phyloP scores from a whole-genome alignment of 2,329 filamentous ascomycete species.

The Neophaeococcomyces mojaviensis region DNA sequence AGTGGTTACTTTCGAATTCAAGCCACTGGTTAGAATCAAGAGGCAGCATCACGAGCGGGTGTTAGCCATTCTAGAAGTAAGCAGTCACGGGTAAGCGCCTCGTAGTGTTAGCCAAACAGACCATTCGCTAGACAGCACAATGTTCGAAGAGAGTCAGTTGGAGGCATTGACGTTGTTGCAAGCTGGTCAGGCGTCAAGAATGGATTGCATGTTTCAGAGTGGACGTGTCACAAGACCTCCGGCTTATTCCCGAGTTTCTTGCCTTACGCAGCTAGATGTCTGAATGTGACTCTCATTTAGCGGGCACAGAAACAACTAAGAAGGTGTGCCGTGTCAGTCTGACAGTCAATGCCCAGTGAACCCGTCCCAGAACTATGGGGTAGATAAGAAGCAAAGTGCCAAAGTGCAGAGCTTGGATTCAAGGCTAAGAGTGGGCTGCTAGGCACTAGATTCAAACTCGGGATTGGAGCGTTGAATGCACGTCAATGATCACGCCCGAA shows the following conservation, averaged over 20 bases:
- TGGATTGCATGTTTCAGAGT: conserved; percentile 1
- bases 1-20: too few species aligned
- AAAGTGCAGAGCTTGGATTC: neutral
- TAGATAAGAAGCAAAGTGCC: neutral
- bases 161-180: neutral
- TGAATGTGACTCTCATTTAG: neutral
- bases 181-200: conserved; percentile 6
- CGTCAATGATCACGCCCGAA: conserved; percentile 3
- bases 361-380: too few species aligned
- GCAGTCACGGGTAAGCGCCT: too few species aligned
- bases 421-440: conserved; percentile 4
- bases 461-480: neutral
- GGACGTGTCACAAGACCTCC: conserved; percentile 4
- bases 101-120: too few species aligned
- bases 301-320: too few species aligned
- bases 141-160: neutral
- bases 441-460: conserved; percentile 3
- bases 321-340: too few species aligned
- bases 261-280: neutral
- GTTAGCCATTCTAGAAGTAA: too few species aligned
- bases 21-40: too few species aligned
- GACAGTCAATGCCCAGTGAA: too few species aligned
- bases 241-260: neutral
- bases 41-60: too few species aligned
- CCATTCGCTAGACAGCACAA: neutral